Evolutionary conservation across 2,329 filamentous ascomycete genomes (phyloP), one percentile per base, ranked within the genome.

Genomic region (Lomentospora prolificans): DNA sequence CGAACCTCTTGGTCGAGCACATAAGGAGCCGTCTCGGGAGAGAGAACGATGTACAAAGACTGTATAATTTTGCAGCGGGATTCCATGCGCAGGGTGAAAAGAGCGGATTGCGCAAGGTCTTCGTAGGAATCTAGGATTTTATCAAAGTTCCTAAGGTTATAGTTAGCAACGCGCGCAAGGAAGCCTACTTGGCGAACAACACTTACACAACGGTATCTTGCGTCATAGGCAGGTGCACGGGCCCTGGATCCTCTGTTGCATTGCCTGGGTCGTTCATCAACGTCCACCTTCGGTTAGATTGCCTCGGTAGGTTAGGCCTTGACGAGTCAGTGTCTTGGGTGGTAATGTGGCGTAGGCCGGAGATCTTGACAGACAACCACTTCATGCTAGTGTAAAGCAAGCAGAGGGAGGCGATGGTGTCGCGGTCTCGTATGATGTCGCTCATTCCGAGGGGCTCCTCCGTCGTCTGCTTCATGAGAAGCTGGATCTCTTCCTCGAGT

Each of bases 341-440:
- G 19, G 89, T 92, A 64, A 96, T 90, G 65, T 92, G 85, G 44
- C 94, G 82, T 55, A 99, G 77, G 57, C 88, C 78, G n/a, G 79
- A 75, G 44, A 95, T 84, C 71, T 92, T 94, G 62, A 86, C 86
- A 19, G 88, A 85, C 33, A 99, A 81, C 94, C 94, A 99, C 75
- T 95, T 94, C 90, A 97, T 95, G 73, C 91, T 96, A 52, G 91
- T 96, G 69, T 96, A 95, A 33, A 99, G 75, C 39, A 96, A 79
- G 62, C 91, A 96, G 3, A 99, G 74, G 3, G 87, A 87, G 46
- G 86, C 83, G 27, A 97, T 86, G 3, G 85, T 87, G 67, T 97
- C 95, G 25, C 88, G 84, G 64, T 97, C 91, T 46, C 87, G 86
- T 60, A 97, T 91, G 51, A 96, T 85, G 67, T 97, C 92, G 61